phyloP scores from a whole-genome alignment of 1,284 basidiomycete genomes.

The Ceratobasidium sp. region DNA sequence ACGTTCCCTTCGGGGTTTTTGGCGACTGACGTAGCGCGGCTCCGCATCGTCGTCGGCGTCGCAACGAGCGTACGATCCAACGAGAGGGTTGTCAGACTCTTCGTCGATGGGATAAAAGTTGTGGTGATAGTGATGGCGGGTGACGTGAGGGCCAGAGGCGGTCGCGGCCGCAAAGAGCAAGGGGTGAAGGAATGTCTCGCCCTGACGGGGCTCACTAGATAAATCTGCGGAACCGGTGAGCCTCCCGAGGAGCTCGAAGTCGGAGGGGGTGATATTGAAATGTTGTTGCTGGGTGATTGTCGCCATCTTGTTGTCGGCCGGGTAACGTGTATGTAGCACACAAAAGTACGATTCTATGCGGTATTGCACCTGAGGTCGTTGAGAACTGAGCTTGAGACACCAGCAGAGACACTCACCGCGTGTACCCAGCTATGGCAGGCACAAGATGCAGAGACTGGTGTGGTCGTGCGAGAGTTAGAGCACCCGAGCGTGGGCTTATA shows the following conservation, averaged over 20 bases:
- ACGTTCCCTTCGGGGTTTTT: slow-evolving; percentile 73
- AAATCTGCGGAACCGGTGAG: slow-evolving; percentile 30
- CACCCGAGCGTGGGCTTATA: neutral
- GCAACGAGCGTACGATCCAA: slow-evolving; percentile 40
- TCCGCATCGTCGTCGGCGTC: slow-evolving; percentile 31
- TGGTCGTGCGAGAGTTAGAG: slow-evolving; percentile 14
- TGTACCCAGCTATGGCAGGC: neutral
- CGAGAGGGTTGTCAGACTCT: slow-evolving; percentile 20
- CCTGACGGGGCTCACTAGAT: slow-evolving; percentile 20
- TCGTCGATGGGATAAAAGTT: slow-evolving; percentile 69
- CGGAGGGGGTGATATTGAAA: slow-evolving; percentile 16
- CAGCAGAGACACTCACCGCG: slow-evolving; percentile 36
- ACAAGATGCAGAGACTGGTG: slow-evolving; percentile 23
- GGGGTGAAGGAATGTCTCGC: slow-evolving; percentile 64
- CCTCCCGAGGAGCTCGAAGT: slow-evolving; percentile 46
- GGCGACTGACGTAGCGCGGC: slow-evolving; percentile 70
- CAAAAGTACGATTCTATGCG: slow-evolving; percentile 27
- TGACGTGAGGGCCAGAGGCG: slow-evolving; percentile 75
- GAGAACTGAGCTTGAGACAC: slow-evolving; percentile 25
- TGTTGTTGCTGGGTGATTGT: slow-evolving; percentile 2
- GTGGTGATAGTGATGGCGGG: slow-evolving; percentile 79
- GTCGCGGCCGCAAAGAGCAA: slow-evolving; percentile 75
- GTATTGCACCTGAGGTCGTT: slow-evolving; percentile 45
- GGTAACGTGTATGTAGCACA: slow-evolving; percentile 24
- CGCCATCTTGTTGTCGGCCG: slow-evolving; percentile 32